These are phyloP conservation scores for Limnomonas spitsbergensis DNA, from an alignment of 139 green algal species.

Conservation along the genomic window DNA sequence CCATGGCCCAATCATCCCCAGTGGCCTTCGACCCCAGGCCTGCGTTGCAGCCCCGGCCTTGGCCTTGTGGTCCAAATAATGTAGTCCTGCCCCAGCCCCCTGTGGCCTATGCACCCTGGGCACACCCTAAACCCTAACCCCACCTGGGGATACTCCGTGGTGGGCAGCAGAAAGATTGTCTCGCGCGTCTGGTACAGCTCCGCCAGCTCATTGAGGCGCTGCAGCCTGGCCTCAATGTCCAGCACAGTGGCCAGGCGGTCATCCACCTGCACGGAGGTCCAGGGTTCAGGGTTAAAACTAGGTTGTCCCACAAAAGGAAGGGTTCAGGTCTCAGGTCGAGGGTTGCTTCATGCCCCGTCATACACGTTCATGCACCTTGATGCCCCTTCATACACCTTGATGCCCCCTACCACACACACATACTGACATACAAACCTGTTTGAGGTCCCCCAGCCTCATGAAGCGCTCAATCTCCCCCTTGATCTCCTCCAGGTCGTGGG, in stretches of 20 bases:
- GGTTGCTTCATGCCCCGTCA: too few species aligned
- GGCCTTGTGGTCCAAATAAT: too few species aligned
- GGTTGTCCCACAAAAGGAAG: too few species aligned
- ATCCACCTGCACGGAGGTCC: conserved; percentile 45
- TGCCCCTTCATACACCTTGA: neutral
- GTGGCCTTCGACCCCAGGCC: too few species aligned
- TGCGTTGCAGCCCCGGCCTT: too few species aligned
- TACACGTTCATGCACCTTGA: too few species aligned
- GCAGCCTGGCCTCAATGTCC: conserved; percentile 57
- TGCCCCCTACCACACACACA: too few species aligned
- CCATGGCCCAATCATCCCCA: too few species aligned
- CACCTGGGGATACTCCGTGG: conserved; percentile 48
- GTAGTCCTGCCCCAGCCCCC: too few species aligned
- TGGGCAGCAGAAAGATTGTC: conserved; percentile 63
- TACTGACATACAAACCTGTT: conserved; percentile 27
- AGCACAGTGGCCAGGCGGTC: conserved; percentile 52
- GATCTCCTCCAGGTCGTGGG: conserved; percentile 48
- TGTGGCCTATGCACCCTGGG: too few species aligned
- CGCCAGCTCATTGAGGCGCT: conserved; percentile 31
- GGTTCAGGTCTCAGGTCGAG: too few species aligned
- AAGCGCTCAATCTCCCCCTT: conserved; percentile 59
- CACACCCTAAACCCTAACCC: neutral
- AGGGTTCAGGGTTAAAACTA: too few species aligned
- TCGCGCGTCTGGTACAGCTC: conserved; percentile 70
- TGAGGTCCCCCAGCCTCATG: conserved; percentile 57